A percentile compares a stretch with the other conserved stretches of the same genome.
phyloP scores from a whole-genome alignment of 192 early-diverging fungal species.

The Backusella westeae region DNA sequence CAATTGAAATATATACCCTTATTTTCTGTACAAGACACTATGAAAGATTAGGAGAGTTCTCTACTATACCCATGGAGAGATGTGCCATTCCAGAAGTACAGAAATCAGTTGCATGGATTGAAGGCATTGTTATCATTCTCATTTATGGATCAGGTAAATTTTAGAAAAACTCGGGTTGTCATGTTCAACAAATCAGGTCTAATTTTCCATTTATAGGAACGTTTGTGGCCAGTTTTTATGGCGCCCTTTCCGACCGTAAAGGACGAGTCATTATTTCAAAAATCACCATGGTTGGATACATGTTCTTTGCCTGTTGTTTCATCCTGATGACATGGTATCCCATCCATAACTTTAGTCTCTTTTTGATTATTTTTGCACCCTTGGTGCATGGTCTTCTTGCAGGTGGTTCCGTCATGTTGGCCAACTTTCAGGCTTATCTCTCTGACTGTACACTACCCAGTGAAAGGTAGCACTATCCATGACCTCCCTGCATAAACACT shows the following conservation, averaged over 20 bases:
- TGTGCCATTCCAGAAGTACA: slow-evolving; percentile 2
- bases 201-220: slow-evolving; percentile 9
- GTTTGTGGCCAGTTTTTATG: slow-evolving; percentile 24
- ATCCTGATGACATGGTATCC: slow-evolving; percentile 9
- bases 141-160: neutral
- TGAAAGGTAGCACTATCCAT: slow-evolving; percentile 6
- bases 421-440: slow-evolving; percentile 31
- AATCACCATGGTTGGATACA: slow-evolving; percentile 17
- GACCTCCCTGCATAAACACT: neutral
- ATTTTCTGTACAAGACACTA: neutral
- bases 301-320: neutral
- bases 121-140: neutral
- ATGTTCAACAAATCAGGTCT: neutral
- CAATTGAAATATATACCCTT: neutral
- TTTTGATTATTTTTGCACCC: slow-evolving; percentile 23
- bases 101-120: neutral
- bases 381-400: slow-evolving; percentile 24
- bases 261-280: slow-evolving; percentile 21
- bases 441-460: slow-evolving; percentile 27
- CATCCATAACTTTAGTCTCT: slow-evolving; percentile 11
- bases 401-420: slow-evolving; percentile 18
- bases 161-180: neutral
- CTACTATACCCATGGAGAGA: neutral
- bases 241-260: slow-evolving; percentile 28
- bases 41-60: neutral